Evolutionary conservation across 495 filamentous ascomycete species (phyloP), one percentile per base, ranked within the genome.

Genomic region (Penicillium psychrofluorescens): DNA sequence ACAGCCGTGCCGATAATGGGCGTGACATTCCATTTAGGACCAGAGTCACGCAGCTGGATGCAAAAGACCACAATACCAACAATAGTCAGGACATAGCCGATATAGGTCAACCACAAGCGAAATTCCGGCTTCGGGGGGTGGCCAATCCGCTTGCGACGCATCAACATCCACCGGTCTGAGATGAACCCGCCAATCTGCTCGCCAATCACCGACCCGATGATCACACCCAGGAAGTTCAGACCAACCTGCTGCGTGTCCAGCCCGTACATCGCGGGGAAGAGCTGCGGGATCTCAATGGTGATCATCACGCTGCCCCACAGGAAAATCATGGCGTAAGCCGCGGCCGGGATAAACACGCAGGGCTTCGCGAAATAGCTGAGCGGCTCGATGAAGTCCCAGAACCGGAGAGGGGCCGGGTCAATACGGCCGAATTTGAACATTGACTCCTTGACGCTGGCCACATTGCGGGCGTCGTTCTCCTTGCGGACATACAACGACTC

Each of bases 221-320:
- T 77, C 8, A 73, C 49, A 35, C 69, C 65, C 7, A 76, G 38
- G 46, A 74, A 75, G 38, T 77, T 76, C 7, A 78, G 56, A 6
- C 76, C 76, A 7, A 77, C 49, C 50, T 78, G 67, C 54, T 78
- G 69, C 8, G 67, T 36, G 48, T 78, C 74, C 50, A 79, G 61
- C 22, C 55, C 56, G 49, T 75, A 79, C 48, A 75, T 75, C 28
- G 54, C 46, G 11, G 59, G 53, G 37, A 76, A 65, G 15, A 77
- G 50, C 34, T 76, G 64, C 1, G 76, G 76, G 7, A 78, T 61
- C 49, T 78, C 76, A 28, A 78, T 69, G 2, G 76, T 73, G n/a
- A 68, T 36, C 30, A 78, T 48, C 16, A 78, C 62, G 38, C 44
- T 64, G 27, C 56, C 59, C 47, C 74, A 72, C n/a, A 63, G 45